Evolutionary conservation across 2,329 filamentous ascomycete species (phyloP), one percentile per base, ranked within the genome.

Genomic region (Nigrospora osmanthi): DNA sequence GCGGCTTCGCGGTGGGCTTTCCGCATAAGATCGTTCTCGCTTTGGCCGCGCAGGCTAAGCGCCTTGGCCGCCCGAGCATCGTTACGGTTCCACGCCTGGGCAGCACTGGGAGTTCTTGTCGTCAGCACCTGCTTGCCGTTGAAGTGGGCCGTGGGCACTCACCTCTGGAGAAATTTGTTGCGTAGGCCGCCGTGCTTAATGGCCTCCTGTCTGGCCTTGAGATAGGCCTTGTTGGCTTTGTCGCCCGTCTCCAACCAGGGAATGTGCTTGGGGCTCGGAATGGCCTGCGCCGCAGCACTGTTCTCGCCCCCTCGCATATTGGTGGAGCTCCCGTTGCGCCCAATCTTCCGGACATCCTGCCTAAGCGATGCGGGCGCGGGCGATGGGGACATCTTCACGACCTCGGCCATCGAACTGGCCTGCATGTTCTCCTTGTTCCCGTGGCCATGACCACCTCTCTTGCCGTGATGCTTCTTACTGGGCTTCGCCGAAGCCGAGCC

Each of bases 61-160:
- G 91, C 91, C 70, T 97, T 97, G 49, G 93, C 93, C 15, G 93
- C 91, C 50, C 93, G 84, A 35, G 93, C 91, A 63, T 98, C 93
- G 58, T 96, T 97, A 47, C 93, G 86, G 62, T 97, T 96, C 91
- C 93, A 98, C 17, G 93, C 93, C 75, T 97, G 91, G 10, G 91
- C 91, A 53, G 93, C 93, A 64, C 90, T 94, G 51, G 36, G 48
- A n/a, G 13, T 11, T 31, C 11, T 12, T 11, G 14, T 11, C 38
- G 47, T 58, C 43, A 56, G 47, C 34, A 34, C 47, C 16, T 15
- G 34, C 33, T 44, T 40, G 14, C 15, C 12, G 17, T 14, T 1
- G 38, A 11, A 12, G 11, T 28, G 14, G 0, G 9, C 11, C 11
- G 3, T 13, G 7, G 19, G 10, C 23, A 61, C 69, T 57, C 68